Evolutionary conservation across 148 eudicot genomes (phyloP).

Genomic region (Talinum fruticosum): DNA sequence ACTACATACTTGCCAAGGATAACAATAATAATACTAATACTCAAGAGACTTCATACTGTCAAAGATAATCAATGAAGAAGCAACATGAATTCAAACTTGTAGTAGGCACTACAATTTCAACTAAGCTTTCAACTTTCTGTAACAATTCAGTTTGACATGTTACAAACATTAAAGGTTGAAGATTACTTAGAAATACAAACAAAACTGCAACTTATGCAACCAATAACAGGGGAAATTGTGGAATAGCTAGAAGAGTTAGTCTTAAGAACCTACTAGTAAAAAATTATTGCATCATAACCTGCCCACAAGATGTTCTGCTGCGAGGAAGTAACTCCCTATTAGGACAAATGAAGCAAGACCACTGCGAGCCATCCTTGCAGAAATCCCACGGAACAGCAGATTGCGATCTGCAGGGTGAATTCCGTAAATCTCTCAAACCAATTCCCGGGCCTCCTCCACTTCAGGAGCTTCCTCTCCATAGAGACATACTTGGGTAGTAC

Average conservation of each 20-base stretch:
- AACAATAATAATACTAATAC: too few relatives aligned
- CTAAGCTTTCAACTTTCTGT: background rate
- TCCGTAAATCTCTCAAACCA: conserved; percentile 85
- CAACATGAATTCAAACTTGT: background rate
- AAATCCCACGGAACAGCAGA: conserved; percentile 61
- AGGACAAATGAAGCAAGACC: conserved; percentile 73
- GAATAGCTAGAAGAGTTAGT: background rate
- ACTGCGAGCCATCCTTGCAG: conserved; percentile 77
- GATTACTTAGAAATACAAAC: conserved; percentile 15
- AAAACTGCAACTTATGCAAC: background rate
- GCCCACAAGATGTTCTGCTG: conserved; percentile 46
- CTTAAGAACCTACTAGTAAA: background rate
- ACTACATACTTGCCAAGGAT: too few relatives aligned
- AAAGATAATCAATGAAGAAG: background rate
- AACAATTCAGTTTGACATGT: background rate
- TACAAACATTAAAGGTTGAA: background rate
- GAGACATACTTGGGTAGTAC: conserved; percentile 74
- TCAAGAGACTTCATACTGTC: too few relatives aligned
- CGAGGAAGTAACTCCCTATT: conserved; percentile 65
- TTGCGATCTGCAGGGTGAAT: conserved; percentile 87
- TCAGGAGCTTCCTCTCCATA: conserved; percentile 77
- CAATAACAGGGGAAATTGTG: conserved; percentile 7
- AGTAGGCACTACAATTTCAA: background rate
- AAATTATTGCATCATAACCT: conserved; percentile 13
- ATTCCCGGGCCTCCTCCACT: conserved; percentile 72